Evolutionary conservation across 768 basidiomycete genomes (phyloP).

Genomic region (Coprinopsis cinerea): DNA sequence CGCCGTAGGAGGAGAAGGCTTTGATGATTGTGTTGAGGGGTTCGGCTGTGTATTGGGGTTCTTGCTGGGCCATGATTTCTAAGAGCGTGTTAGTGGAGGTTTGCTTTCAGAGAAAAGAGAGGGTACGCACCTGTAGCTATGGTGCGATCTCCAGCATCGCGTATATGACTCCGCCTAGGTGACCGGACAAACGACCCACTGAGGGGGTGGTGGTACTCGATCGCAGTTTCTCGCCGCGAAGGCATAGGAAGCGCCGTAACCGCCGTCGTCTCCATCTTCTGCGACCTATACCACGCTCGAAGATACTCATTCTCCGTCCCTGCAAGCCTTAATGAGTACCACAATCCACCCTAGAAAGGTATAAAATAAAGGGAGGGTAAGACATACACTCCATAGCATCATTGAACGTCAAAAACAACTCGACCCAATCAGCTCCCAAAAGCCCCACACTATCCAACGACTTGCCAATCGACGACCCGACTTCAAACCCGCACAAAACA

Average conservation of each 20-base stretch:
- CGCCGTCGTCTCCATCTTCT: slow-evolving; percentile 45
- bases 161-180: slow-evolving; percentile 61
- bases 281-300: slow-evolving; percentile 67
- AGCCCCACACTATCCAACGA: slow-evolving; percentile 78
- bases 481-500: slow-evolving; percentile 79
- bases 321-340: no score
- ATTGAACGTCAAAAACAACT: slow-evolving; percentile 74
- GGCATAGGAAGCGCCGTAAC: slow-evolving; percentile 45
- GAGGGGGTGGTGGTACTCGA: slow-evolving; percentile 33
- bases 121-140: slow-evolving; percentile 47
- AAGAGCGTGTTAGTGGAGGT: neutral
- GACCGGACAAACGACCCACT: slow-evolving; percentile 50
- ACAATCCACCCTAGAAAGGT: no score
- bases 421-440: slow-evolving; percentile 69
- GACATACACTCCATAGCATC: slow-evolving; percentile 89
- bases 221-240: slow-evolving; percentile 47
- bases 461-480: slow-evolving; percentile 58
- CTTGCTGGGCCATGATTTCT: slow-evolving; percentile 25
- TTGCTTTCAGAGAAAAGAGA: neutral
- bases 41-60: slow-evolving; percentile 38
- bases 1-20: slow-evolving; percentile 72
- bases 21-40: slow-evolving; percentile 72
- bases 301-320: slow-evolving; percentile 96
- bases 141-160: slow-evolving; percentile 65
- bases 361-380: neutral